Base-by-base conservation (phyloP, 768 basidiomycete species). In the Hypholoma sublateritium region DNA sequence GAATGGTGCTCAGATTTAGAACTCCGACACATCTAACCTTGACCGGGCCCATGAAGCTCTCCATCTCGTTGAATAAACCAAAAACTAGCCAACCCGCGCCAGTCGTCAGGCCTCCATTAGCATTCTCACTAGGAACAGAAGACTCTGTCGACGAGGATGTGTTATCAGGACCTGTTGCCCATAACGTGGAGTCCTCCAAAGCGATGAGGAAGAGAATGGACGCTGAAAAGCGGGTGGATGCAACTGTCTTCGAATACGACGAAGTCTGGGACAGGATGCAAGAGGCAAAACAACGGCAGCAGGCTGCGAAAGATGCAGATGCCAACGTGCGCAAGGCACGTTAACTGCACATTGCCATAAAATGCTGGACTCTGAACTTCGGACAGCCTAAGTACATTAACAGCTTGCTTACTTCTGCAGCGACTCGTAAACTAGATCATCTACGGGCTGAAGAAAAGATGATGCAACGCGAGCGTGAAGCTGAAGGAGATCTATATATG, bases 181-280 rank as follows among this genome's bases (percentile, higher is more conserved):
- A 84, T 64, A 84, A 82, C 70, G 77, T 80, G 13, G 78, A 75
- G 56, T 74, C 84, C 35, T 89, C 89, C 22, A 85, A 82, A 64
- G 74, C 83, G n/a, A 76, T 77, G 70, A 84, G 79, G 75, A 89
- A 87, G 67, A 82, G 83, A 61, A 85, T 95, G 74, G 86, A 91
- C 59, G 83, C 82, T 49, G 95, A 95, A 69, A 82, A 86, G 74
- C 78, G 79, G 59, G 77, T 94, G 3, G 96, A 98, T 64, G 67
- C 81, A 42, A 88, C 87, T 0, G 91, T 95, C 4, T 98, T 89
- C 70, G 86, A 95, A 70, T 99, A 99, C 66, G 97, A 99, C 68
- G 95, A 93, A 72, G 86, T 98, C 4, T 98, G 88, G 83, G 97
- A 99, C 66, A 85, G 82, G 62, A 98, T 99, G 88, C 95, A 98